Base-by-base conservation (phyloP, 164 flowering plant species). In the Akebia trifoliata region DNA sequence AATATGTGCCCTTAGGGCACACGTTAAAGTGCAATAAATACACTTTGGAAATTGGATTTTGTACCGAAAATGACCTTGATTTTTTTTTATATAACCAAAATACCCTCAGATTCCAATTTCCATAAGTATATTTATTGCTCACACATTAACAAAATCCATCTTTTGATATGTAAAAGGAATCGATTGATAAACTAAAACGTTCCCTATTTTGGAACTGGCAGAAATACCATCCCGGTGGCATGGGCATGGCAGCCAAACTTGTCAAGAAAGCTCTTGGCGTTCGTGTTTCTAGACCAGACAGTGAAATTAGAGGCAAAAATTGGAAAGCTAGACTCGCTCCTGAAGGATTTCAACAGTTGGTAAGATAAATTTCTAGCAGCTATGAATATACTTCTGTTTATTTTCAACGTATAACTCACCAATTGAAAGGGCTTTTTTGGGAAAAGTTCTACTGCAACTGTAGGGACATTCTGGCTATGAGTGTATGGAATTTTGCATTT, bases 151-250 rank as follows among this genome's bases (percentile, higher is more conserved):
- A n/a, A n/a, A n/a, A n/a, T n/a, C n/a, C n/a, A n/a, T n/a, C n/a
- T n/a, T n/a, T n/a, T n/a, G n/a, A n/a, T n/a, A n/a, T n/a, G n/a
- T n/a, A n/a, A n/a, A n/a, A n/a, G n/a, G n/a, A n/a, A n/a, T n/a
- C n/a, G n/a, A n/a, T n/a, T n/a, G n/a, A n/a, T n/a, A n/a, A n/a
- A n/a, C 11, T 31, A 50, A 17, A 6, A 29, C 6, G 10, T 32
- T 18, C 20, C 37, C 1, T 0, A 30, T 24, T 45, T 59, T 69
- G 46, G 45, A 35, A 56, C 59, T 64, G 56, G 65, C 69, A 84
- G 89, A 75, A 77, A 59, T 70, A 72, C 59, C 67, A 83, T 46
- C 74, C 79, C 5, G 59, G 63, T 74, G 73, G 78, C 28, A 65
- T 60, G 57, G 73, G 64, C 39, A 55, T 72, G 74, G 67, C 74